phyloP scores from a whole-genome alignment of 768 basidiomycete species.

The Amanita pallidorosea region DNA sequence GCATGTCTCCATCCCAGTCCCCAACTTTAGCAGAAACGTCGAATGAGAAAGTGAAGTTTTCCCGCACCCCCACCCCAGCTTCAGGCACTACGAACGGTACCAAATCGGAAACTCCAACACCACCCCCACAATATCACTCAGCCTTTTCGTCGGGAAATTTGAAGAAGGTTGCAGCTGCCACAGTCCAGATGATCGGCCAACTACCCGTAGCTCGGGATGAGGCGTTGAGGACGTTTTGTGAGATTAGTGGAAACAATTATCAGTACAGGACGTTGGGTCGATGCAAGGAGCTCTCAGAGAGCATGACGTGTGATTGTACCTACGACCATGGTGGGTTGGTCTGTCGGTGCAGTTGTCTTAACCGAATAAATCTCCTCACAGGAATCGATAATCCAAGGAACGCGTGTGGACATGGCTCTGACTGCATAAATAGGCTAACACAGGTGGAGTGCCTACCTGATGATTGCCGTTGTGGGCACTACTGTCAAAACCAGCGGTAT shows the following conservation, averaged over 20 bases:
- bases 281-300: constrained; percentile 81
- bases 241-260: constrained; percentile 74
- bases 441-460: constrained; percentile 92
- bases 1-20: constrained; percentile 23
- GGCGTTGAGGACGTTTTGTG: constrained; percentile 61
- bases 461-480: constrained; percentile 73
- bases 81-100: constrained; percentile 20
- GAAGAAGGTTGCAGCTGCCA: constrained; percentile 25
- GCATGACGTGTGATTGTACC: constrained; percentile 91
- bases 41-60: constrained; percentile 22
- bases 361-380: constrained; percentile 16
- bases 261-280: constrained; percentile 82
- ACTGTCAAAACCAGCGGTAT: constrained; percentile 93
- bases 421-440: constrained; percentile 96
- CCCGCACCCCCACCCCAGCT: constrained; percentile 24
- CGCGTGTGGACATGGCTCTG: constrained; percentile 80
- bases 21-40: constrained; percentile 22
- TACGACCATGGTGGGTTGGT: constrained; percentile 69
- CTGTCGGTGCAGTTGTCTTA: constrained; percentile 7
- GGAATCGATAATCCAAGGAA: constrained; percentile 46
- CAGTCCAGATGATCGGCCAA: constrained; percentile 67
- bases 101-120: constrained; percentile 29
- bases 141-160: constrained; percentile 13
- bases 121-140: constrained; percentile 24
- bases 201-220: constrained; percentile 68